phyloP scores from a whole-genome alignment of 2,329 filamentous ascomycete genomes.

The Torrubiellomyces zombiae region DNA sequence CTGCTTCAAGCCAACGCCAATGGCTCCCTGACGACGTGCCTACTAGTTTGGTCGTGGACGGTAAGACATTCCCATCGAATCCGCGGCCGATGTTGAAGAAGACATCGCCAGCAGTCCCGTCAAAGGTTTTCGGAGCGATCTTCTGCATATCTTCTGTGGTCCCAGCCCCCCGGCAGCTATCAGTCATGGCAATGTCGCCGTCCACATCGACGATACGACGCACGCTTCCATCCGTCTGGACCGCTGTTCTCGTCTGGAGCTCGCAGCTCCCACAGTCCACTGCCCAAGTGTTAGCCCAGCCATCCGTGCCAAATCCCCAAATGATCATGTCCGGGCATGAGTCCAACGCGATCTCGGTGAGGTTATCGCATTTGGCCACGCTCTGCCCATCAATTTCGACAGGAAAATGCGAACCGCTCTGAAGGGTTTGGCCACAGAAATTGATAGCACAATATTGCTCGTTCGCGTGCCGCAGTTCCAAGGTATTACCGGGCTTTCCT shows the following conservation, averaged over 20 bases:
- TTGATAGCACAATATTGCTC: slow-evolving; percentile 9
- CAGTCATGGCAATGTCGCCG: slow-evolving; percentile 14
- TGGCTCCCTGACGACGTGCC: too few relatives aligned
- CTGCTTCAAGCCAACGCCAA: too few relatives aligned
- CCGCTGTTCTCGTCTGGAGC: slow-evolving; percentile 6
- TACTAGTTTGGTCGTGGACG: too few relatives aligned
- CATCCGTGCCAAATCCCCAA: slow-evolving; percentile 18
- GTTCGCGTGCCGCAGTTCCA: slow-evolving; percentile 7
- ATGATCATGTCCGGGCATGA: slow-evolving; percentile 16
- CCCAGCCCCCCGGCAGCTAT: too few relatives aligned
- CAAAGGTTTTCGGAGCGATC: slow-evolving; percentile 2
- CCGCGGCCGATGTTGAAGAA: too few relatives aligned
- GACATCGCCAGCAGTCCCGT: too few relatives aligned
- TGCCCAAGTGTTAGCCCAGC: slow-evolving; percentile 16
- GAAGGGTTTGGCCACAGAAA: slow-evolving; percentile 6
- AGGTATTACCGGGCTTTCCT: slow-evolving; percentile 5
- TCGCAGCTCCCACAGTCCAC: slow-evolving; percentile 10
- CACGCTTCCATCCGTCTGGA: slow-evolving; percentile 16
- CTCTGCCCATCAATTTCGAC: slow-evolving; percentile 14
- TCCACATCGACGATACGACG: slow-evolving; percentile 14
- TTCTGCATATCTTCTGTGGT: too few relatives aligned
- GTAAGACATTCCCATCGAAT: too few relatives aligned
- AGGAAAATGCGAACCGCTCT: slow-evolving; percentile 9
- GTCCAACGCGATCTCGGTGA: slow-evolving; percentile 17
- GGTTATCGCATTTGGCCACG: slow-evolving; percentile 13